Evolutionary conservation across 2,329 filamentous ascomycete genomes (phyloP).

Genomic region (Grosmannia serpens): DNA sequence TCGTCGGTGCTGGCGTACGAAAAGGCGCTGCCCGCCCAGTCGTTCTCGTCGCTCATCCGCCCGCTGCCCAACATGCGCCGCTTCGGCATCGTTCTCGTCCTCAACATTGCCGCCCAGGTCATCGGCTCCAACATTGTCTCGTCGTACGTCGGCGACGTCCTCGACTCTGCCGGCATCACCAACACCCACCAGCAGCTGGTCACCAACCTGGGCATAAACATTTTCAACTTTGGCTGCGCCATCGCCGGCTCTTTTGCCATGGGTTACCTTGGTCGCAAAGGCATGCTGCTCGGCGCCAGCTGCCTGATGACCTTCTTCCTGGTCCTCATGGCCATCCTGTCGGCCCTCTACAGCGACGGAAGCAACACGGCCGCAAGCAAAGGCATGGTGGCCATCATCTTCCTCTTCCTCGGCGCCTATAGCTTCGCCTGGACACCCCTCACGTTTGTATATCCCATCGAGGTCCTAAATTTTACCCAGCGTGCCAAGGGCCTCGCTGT

Average conservation of each 20-base stretch:
- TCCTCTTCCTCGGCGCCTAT: slow-evolving; percentile 1
- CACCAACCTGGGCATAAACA: slow-evolving; percentile 1
- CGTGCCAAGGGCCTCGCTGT: slow-evolving; percentile 7
- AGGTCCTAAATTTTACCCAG: slow-evolving; percentile 39
- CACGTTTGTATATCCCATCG: slow-evolving; percentile 52
- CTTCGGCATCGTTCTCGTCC: neutral
- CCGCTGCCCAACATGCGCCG: neutral
- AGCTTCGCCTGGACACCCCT: slow-evolving; percentile 1
- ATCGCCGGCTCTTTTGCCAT: neutral
- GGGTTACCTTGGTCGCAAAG: slow-evolving; percentile 28
- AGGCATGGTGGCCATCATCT: slow-evolving; percentile 1
- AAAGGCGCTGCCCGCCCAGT: neutral
- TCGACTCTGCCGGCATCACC: slow-evolving; percentile 2
- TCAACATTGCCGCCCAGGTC: slow-evolving; percentile 1
- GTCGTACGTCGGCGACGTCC: neutral
- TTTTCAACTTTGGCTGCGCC: neutral
- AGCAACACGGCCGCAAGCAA: neutral
- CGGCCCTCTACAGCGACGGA: neutral
- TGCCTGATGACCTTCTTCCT: slow-evolving; percentile 60
- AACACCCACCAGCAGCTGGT: slow-evolving; percentile 1
- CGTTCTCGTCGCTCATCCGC: neutral
- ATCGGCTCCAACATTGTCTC: slow-evolving; percentile 4
- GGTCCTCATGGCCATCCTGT: slow-evolving; percentile 44
- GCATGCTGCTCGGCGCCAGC: slow-evolving; percentile 49
- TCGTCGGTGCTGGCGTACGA: slow-evolving; percentile 1